Base-by-base conservation (phyloP, 495 filamentous ascomycete genomes). In the Aspergillus carlsbadensis region DNA sequence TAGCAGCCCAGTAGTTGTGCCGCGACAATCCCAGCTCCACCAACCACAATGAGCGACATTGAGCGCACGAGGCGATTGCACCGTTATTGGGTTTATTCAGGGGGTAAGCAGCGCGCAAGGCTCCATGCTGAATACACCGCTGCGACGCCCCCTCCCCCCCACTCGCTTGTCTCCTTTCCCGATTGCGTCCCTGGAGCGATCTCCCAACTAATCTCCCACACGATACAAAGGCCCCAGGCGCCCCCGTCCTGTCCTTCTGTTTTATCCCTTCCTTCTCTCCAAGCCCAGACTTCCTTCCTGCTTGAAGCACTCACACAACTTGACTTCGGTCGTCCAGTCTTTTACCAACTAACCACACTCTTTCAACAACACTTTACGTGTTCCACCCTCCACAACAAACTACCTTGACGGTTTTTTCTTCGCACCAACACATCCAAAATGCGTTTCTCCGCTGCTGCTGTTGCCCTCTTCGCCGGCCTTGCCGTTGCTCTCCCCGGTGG, bases 261-360 rank as follows among this genome's bases (percentile, higher is more conserved):
- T 60, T 54, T 55, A 57, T 65, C 48, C 51, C 66, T 71, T 70
- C 64, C 65, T 66, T 70, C 58, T 65, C 60, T 59, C 58, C 71
- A 77, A 76, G 70, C 67, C 61, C 65, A 67, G 39, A 63, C 66
- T 70, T 73, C 67, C 66, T 65, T 70, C 60, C 58, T 63, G 63
- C 56, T 70, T 65, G 65, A 68, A 63, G 66, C 69, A 72, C 61
- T 17, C 6, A 41, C 61, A 65, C 63, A 64, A 62, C 62, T 76
- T 65, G 79, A 80, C 79, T 77, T 80, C 78, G 78, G 79, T 81
- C 78, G 74, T 72, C 70, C 71, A 78, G 70, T 81, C 78, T 79
- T 78, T 82, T 69, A 52, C 62, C 64, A 73, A 72, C 68, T 70
- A 68, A 62, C 37, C 52, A 60, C 36, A 44, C 37, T 46, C 40